Evolutionary conservation across 106 monocot species (phyloP).

Genomic region (Platanthera zijinensis): DNA sequence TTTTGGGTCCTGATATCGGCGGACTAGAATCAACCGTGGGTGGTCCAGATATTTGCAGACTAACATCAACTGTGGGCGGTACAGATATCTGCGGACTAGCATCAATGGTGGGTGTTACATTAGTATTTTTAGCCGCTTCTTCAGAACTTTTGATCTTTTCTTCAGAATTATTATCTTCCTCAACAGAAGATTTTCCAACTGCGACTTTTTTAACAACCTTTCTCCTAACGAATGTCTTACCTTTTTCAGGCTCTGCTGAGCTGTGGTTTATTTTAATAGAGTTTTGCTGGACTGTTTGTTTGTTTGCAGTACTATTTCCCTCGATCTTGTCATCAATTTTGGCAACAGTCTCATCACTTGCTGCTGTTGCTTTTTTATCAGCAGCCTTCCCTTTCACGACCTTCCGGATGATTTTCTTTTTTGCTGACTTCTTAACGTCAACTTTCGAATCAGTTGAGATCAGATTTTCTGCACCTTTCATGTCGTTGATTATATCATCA

Average conservation of each 20-base stretch:
- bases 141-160: constrained; percentile 22
- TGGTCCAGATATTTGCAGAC: constrained; percentile 6
- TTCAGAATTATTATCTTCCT: constrained; percentile 17
- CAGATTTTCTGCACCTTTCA: constrained; percentile 5
- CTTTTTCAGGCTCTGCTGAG: constrained; percentile 8
- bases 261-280: constrained; percentile 8
- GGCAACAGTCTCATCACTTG: constrained; percentile 14
- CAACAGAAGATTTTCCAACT: constrained; percentile 22
- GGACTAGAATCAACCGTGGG: constrained; percentile 8
- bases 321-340: constrained; percentile 25
- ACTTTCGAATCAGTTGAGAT: constrained; percentile 4
- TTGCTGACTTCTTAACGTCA: constrained; percentile 22
- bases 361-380: constrained; percentile 30
- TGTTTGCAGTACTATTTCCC: constrained; percentile 17
- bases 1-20: constrained; percentile 29
- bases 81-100: constrained; percentile 19
- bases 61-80: constrained; percentile 12
- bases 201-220: constrained; percentile 32
- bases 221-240: constrained; percentile 36
- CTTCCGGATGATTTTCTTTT: constrained; percentile 54
- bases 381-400: constrained; percentile 37
- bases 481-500: constrained; percentile 11
- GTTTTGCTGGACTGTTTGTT: constrained; percentile 13
- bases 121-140: constrained; percentile 7
- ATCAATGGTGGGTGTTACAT: constrained; percentile 12